Base-by-base conservation (phyloP, 305 asterid genomes). In the Stenogyne calaminthoides region DNA sequence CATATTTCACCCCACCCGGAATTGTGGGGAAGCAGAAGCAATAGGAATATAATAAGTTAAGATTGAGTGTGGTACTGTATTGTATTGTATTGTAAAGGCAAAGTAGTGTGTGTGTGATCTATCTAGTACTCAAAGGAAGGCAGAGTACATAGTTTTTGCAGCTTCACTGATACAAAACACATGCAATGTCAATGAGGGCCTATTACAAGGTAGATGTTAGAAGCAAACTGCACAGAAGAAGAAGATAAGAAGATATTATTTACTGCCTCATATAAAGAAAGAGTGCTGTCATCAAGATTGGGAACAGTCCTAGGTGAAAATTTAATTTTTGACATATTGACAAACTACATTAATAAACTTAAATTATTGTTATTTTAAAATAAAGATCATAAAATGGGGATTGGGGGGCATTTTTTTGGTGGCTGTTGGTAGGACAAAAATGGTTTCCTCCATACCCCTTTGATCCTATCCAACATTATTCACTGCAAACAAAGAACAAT, bases 221-320 rank as follows among this genome's bases (percentile, higher is more conserved):
- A 79, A 76, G 76, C 67, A 76, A 78, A 70, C 56, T 47, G 85
- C 80, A 80, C 73, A n/a, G n/a, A n/a, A n/a, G n/a, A n/a, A n/a
- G n/a, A n/a, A 64, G 86, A 80, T 74, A 72, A 77, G 76, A 64
- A 80, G 70, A 75, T 80, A 81, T 77, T 58, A 77, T 69, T 81
- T 79, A 74, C 84, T 80, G 51, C 44, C 67, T 5, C 15, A 34
- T 15, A 68, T 29, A 57, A 69, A 69, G 76, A 63, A 65, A 57
- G 76, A 79, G 67, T 69, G 75, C 76, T 89, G 96, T 86, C 91
- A 84, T 75, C 77, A 77, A 16, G 75, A 82, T 67, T 81, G 92
- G 94, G 89, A 88, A 88, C 92, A 86, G 80, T 81, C 74, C 67
- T 79, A 72, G 81, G 85, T 85, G 89, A 77, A 82, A 79, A 82